Evolutionary conservation across 2,329 filamentous ascomycete species (phyloP).

Genomic region (Hypoxylon rubiginosum): DNA sequence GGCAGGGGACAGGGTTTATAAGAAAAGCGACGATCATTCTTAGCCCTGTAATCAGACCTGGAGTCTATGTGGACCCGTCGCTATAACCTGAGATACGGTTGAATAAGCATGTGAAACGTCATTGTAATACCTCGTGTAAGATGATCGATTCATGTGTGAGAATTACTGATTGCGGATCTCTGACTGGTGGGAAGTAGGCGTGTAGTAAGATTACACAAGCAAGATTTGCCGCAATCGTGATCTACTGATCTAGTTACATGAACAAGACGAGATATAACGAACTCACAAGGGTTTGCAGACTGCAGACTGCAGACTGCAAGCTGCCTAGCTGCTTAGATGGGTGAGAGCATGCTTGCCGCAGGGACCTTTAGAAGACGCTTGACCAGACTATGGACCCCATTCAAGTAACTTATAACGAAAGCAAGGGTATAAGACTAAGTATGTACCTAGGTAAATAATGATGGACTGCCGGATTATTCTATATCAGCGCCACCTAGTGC

Average conservation of each 20-base stretch:
- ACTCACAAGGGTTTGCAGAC: conserved; percentile 1
- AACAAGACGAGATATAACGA: background rate
- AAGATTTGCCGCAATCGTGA: conserved; percentile 7
- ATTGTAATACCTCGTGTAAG: background rate
- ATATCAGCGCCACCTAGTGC: background rate
- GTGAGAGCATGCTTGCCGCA: background rate
- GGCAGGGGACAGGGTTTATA: conserved; percentile 13
- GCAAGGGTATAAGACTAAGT: background rate
- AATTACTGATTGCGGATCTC: conserved; percentile 2
- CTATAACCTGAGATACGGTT: background rate
- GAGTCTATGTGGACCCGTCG: background rate
- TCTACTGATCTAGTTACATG: conserved; percentile 5
- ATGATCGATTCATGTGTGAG: conserved; percentile 4
- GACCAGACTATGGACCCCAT: background rate
- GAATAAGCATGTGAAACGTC: conserved; percentile 10
- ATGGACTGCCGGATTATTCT: background rate
- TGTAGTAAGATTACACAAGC: conserved; percentile 22
- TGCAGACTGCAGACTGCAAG: background rate
- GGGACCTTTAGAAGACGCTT: background rate
- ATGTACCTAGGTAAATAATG: background rate
- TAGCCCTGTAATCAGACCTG: conserved; percentile 15
- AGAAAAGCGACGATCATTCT: background rate
- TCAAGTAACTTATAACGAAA: conserved; percentile 7
- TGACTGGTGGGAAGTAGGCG: conserved; percentile 1
- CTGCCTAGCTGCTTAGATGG: too few species aligned